phyloP scores from a whole-genome alignment of 768 basidiomycete genomes.

The Lenzites betulinus region DNA sequence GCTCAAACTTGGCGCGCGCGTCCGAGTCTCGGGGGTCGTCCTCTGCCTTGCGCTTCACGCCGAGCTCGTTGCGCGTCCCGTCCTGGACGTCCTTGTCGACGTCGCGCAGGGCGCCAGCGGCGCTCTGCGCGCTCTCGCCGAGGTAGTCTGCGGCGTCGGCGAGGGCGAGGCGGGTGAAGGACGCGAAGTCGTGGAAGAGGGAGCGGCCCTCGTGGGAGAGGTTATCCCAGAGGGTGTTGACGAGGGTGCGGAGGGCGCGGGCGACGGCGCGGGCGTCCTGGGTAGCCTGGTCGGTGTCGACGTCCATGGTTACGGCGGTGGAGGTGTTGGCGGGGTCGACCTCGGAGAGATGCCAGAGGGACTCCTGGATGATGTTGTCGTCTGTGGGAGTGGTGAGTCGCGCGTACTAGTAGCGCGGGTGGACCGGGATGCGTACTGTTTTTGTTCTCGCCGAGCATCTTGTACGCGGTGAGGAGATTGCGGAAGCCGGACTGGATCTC shows the following conservation, averaged over 20 bases:
- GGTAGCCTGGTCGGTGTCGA: constrained; percentile 47
- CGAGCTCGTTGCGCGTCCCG: constrained; percentile 59
- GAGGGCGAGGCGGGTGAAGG: constrained; percentile 62
- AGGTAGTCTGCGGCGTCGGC: constrained; percentile 67
- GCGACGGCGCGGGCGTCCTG: constrained; percentile 55
- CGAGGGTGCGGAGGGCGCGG: constrained; percentile 48
- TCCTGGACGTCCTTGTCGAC: constrained; percentile 60
- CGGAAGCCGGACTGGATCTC: constrained; percentile 52
- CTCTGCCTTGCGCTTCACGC: constrained; percentile 51
- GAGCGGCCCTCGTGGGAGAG: constrained; percentile 53
- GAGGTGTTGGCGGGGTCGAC: constrained; percentile 48
- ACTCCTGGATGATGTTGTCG: constrained; percentile 65
- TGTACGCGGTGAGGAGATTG: constrained; percentile 59
- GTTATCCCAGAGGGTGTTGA: constrained; percentile 55
- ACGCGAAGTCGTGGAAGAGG: constrained; percentile 63
- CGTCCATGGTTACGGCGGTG: constrained; percentile 32
- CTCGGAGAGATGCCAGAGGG: constrained; percentile 63
- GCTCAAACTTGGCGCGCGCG: constrained; percentile 57
- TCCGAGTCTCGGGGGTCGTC: constrained; percentile 46
- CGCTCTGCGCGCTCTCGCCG: constrained; percentile 49
- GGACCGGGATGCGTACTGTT: constrained; percentile 46
- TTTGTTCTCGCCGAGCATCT: constrained; percentile 52
- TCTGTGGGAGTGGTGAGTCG: constrained; percentile 41
- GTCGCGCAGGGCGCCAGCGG: constrained; percentile 54
- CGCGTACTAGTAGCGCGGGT: neutral